These are phyloP conservation scores for Candida sakaeoensis DNA, from an alignment of 805 yeast species.

Conservation along the genomic window DNA sequence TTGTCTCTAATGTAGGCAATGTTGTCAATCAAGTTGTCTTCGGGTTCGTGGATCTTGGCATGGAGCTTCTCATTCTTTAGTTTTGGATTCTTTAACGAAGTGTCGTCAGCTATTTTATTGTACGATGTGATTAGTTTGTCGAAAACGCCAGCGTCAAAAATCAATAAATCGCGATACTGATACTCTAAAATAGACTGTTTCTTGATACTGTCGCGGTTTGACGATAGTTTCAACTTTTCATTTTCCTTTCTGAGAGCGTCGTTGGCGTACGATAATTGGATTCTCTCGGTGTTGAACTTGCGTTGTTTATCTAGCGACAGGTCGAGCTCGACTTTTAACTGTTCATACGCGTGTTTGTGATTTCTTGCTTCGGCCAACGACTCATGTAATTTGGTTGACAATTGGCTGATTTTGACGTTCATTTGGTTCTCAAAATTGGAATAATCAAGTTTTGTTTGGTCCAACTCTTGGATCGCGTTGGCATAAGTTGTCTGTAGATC, in stretches of 20 bases:
- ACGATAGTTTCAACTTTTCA: conserved; percentile 26
- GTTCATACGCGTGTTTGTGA: conserved; percentile 17
- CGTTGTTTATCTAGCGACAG: conserved; percentile 43
- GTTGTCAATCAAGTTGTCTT: conserved; percentile 15
- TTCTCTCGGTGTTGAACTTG: conserved; percentile 41
- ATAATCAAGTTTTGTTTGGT: conserved; percentile 1
- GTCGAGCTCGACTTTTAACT: conserved; percentile 35
- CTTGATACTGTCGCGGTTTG: conserved; percentile 9
- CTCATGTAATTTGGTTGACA: conserved; percentile 20
- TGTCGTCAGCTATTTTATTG: conserved; percentile 52
- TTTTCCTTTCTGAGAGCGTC: conserved; percentile 40
- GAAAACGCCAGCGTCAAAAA: conserved; percentile 43
- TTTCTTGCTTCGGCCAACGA: conserved; percentile 13
- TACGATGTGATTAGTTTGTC: conserved; percentile 49
- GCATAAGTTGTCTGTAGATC: conserved; percentile 16
- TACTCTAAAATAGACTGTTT: conserved; percentile 31
- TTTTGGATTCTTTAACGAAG: conserved; percentile 57
- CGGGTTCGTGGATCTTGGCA: conserved; percentile 2
- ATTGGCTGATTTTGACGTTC: conserved; percentile 18
- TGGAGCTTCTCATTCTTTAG: conserved; percentile 29
- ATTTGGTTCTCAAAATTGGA: conserved; percentile 12
- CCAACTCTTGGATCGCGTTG: conserved; percentile 23
- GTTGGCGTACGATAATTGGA: conserved; percentile 36
- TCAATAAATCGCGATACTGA: conserved; percentile 40
- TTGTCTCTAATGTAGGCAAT: conserved; percentile 25